Evolutionary conservation across 2,329 filamentous ascomycete genomes (phyloP).

Genomic region (Alternaria arbusti): DNA sequence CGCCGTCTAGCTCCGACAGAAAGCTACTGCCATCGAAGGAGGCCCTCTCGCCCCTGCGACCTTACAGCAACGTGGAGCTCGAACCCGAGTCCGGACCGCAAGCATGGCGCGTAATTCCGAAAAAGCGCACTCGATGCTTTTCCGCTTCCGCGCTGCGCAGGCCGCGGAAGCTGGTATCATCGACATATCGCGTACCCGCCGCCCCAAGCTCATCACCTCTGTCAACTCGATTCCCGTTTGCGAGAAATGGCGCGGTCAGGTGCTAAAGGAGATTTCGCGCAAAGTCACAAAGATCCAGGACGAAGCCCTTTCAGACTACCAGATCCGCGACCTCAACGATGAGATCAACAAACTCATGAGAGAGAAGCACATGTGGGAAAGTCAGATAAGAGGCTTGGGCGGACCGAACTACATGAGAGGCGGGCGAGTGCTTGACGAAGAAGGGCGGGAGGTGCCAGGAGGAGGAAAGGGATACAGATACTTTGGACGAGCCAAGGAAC

Average conservation of each 20-base stretch:
- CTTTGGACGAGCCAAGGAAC: constrained; percentile 85
- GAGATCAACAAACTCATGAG: constrained; percentile 99
- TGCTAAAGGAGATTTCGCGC: constrained; percentile 94
- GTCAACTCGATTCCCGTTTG: constrained; percentile 83
- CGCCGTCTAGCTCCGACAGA: constrained; percentile 3
- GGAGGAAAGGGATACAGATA: constrained; percentile 86
- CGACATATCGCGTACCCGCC: constrained; percentile 86
- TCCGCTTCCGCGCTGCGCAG: constrained; percentile 98
- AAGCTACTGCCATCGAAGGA: not conserved
- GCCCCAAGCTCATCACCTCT: constrained; percentile 88
- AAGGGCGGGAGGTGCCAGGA: constrained; percentile 62
- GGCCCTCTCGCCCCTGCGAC: not conserved
- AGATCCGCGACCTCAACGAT: constrained; percentile 97
- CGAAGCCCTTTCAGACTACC: constrained; percentile 86
- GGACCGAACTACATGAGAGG: constrained; percentile 94
- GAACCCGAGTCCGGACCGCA: constrained; percentile 20
- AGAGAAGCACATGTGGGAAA: constrained; percentile 99
- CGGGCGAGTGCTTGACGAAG: constrained; percentile 62
- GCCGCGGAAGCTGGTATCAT: constrained; percentile 95
- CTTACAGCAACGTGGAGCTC: not conserved
- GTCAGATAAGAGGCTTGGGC: constrained; percentile 93
- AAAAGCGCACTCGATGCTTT: constrained; percentile 99
- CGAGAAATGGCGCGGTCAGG: constrained; percentile 98
- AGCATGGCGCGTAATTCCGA: constrained; percentile 87
- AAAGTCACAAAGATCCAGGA: constrained; percentile 98